These are phyloP conservation scores for Plasmodium gallinaceum DNA, from an alignment of 169 alveolate genomes.

Conservation along the genomic window DNA sequence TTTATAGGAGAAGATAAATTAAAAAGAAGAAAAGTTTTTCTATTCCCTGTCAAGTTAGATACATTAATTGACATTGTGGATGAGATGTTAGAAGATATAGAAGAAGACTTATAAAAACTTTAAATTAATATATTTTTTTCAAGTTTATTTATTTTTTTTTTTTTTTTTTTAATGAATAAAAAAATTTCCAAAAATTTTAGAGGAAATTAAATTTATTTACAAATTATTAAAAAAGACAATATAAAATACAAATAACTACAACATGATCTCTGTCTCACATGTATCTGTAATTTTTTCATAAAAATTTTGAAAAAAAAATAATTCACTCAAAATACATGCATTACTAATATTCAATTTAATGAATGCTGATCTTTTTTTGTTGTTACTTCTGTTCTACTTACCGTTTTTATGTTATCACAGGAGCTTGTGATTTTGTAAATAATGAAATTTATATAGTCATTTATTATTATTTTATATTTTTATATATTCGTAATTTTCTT, in stretches of 20 bases:
- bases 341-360: not conserved
- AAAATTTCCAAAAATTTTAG: not conserved
- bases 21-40: conserved; percentile 30
- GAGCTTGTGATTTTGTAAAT: not conserved
- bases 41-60: conserved; percentile 61
- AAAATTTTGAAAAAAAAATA: not conserved
- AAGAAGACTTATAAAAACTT: conserved; percentile 14
- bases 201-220: too few relatives aligned
- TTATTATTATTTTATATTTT: not conserved
- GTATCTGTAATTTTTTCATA: not conserved
- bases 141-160: not conserved
- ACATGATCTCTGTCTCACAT: too few relatives aligned
- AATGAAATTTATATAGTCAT: not conserved
- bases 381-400: not conserved
- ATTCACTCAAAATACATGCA: conserved; percentile 16
- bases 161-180: not conserved
- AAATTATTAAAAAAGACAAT: too few relatives aligned
- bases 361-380: not conserved
- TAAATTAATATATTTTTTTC: conserved; percentile 5
- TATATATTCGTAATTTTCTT: not conserved
- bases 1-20: conserved; percentile 38
- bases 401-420: not conserved
- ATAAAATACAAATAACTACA: too few relatives aligned
- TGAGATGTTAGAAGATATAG: conserved; percentile 28
- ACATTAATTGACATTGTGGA: conserved; percentile 56